phyloP scores from a whole-genome alignment of 139 green algal genomes.

The Gonium pectorale region DNA sequence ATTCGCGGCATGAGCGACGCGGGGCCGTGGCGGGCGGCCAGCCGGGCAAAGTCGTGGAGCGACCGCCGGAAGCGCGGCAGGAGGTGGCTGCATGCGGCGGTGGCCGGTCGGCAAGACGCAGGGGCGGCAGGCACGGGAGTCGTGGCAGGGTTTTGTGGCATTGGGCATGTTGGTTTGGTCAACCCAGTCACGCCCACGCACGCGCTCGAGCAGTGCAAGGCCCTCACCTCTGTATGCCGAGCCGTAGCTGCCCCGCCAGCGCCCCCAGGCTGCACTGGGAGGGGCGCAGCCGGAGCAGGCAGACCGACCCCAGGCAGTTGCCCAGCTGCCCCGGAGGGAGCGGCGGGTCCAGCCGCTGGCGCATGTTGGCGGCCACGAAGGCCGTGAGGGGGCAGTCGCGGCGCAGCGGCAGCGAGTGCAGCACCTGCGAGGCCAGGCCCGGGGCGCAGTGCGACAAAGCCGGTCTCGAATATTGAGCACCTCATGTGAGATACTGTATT shows the following conservation, averaged over 20 bases:
- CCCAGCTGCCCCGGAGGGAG: slow-evolving; percentile 29
- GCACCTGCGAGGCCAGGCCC: background rate
- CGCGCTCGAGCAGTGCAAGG: too few species aligned
- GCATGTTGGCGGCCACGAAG: background rate
- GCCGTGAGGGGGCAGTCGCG: background rate
- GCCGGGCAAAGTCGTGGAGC: too few species aligned
- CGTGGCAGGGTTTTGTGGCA: too few species aligned
- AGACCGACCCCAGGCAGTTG: background rate
- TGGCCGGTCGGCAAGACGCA: too few species aligned
- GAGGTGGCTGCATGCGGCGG: background rate
- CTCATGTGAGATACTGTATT: too few species aligned
- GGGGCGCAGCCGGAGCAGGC: background rate
- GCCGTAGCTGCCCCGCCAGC: background rate
- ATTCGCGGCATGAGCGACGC: background rate
- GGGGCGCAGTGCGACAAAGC: too few species aligned
- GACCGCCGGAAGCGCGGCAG: background rate
- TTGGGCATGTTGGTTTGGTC: too few species aligned
- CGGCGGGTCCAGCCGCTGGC: background rate
- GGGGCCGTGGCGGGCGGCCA: background rate
- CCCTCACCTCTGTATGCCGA: background rate
- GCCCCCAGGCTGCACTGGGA: background rate
- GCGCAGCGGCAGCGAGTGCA: slow-evolving; percentile 17
- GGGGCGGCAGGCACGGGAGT: too few species aligned
- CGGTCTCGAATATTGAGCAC: too few species aligned
- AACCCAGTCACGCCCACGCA: background rate